Evolutionary conservation across 371 early-diverging fungal genomes (phyloP).

Genomic region (Pancytospora philotis): DNA sequence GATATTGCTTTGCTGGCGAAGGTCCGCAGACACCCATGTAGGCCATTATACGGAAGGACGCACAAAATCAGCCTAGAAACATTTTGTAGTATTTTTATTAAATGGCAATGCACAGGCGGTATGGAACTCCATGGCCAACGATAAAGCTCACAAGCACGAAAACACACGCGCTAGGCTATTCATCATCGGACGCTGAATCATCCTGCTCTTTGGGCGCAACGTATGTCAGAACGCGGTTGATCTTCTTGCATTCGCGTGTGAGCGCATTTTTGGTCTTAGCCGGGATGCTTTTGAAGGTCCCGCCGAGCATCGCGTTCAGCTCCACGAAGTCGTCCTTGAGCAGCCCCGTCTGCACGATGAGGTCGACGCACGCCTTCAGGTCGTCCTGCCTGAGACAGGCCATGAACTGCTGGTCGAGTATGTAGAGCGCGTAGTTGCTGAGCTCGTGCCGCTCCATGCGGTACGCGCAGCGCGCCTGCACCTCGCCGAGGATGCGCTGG

Average conservation of each 20-base stretch:
- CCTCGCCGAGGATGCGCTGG: conserved; percentile 65
- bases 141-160: no score
- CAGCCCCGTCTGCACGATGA: conserved; percentile 77
- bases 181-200: no score
- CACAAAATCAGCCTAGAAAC: no score
- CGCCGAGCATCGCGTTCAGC: conserved; percentile 67
- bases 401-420: conserved; percentile 24
- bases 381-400: conserved; percentile 58
- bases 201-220: no score
- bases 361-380: conserved; percentile 65
- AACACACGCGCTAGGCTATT: no score
- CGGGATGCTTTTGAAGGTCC: conserved; percentile 63
- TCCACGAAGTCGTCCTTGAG: conserved; percentile 74
- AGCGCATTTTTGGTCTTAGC: conserved; percentile 68
- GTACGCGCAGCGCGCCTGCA: conserved; percentile 70
- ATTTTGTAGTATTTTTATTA: no score
- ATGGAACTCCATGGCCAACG: no score
- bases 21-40: no score
- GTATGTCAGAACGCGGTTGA: no score
- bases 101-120: no score
- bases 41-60: no score
- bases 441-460: conserved; percentile 61
- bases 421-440: conserved; percentile 26
- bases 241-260: conserved; percentile 64
- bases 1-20: no score